A percentile compares a stretch with the other conserved stretches of the same genome.
These are phyloP conservation scores for Nectriaceae sp. DNA, from an alignment of 2,329 filamentous ascomycete genomes.

Conservation along the genomic window DNA sequence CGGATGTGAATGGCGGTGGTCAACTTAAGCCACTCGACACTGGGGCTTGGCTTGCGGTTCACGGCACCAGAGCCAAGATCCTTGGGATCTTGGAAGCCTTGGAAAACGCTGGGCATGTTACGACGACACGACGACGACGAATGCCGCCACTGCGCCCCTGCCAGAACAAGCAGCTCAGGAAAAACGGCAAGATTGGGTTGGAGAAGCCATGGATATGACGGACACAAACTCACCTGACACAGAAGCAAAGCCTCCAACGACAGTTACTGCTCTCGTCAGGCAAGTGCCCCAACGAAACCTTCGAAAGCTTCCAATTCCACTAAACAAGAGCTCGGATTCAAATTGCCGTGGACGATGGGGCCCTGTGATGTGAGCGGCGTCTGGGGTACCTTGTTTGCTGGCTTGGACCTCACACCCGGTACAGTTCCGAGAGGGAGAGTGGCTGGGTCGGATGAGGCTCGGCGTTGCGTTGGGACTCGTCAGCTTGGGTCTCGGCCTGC, in stretches of 20 bases:
- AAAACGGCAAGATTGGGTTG: constrained; percentile 8
- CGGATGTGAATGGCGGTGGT: constrained; percentile 9
- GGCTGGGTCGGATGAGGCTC: constrained; percentile 18
- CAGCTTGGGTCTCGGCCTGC: no score
- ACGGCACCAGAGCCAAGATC: constrained; percentile 21
- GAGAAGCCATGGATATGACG: constrained; percentile 2
- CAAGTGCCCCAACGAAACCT: neutral
- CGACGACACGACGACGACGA: constrained; percentile 5
- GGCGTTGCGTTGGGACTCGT: constrained; percentile 1
- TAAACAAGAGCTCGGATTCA: constrained; percentile 1
- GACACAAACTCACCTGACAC: no score
- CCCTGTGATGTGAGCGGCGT: no score
- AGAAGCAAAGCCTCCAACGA: no score
- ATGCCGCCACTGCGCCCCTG: constrained; percentile 14
- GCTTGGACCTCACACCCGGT: no score
- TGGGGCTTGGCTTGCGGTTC: constrained; percentile 23
- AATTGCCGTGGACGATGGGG: neutral
- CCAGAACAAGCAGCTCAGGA: constrained; percentile 10
- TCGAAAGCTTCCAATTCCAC: neutral
- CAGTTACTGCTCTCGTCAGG: no score
- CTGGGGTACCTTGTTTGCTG: no score
- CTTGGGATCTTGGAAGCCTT: neutral
- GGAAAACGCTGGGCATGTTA: constrained; percentile 2
- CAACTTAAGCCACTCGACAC: constrained; percentile 5
- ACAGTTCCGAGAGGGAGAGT: neutral